Conservation (phyloP, 1,139 yeast genomes). For the Pichia sp. region DNA sequence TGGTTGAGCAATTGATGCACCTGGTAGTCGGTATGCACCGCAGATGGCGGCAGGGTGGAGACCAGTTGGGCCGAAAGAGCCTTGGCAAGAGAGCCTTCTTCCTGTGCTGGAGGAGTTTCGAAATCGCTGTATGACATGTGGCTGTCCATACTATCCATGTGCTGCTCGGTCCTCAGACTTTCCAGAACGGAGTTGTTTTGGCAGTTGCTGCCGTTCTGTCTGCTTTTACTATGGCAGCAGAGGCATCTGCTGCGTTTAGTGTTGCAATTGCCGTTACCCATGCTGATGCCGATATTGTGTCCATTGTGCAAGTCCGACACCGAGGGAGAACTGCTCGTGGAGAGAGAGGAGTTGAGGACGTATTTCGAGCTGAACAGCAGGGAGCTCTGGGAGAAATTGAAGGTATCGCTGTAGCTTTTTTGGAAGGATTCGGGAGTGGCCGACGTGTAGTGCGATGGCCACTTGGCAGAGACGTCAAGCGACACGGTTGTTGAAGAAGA, state of each 20-base stretch:
- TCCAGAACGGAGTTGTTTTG: background rate
- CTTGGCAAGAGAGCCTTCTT: background rate
- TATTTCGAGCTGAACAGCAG: background rate
- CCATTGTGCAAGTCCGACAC: background rate
- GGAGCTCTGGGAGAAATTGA: background rate
- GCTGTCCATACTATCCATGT: no score
- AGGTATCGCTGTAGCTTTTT: background rate
- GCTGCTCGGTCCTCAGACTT: background rate
- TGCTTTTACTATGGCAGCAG: background rate
- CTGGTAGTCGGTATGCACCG: background rate
- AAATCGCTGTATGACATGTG: no score
- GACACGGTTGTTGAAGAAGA: background rate
- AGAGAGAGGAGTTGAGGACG: background rate
- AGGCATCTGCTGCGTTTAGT: background rate
- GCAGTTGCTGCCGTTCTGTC: background rate
- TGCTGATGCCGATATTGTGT: background rate
- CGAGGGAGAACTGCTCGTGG: background rate
- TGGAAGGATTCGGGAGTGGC: background rate
- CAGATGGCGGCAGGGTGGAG: background rate
- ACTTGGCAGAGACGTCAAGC: background rate
- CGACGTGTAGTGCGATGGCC: background rate
- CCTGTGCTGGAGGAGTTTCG: background rate
- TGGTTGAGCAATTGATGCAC: background rate
- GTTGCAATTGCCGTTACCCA: background rate
- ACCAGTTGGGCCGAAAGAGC: background rate